Conservation (phyloP, 2,329 filamentous ascomycete genomes). For the Scedosporium minutisporum region DNA sequence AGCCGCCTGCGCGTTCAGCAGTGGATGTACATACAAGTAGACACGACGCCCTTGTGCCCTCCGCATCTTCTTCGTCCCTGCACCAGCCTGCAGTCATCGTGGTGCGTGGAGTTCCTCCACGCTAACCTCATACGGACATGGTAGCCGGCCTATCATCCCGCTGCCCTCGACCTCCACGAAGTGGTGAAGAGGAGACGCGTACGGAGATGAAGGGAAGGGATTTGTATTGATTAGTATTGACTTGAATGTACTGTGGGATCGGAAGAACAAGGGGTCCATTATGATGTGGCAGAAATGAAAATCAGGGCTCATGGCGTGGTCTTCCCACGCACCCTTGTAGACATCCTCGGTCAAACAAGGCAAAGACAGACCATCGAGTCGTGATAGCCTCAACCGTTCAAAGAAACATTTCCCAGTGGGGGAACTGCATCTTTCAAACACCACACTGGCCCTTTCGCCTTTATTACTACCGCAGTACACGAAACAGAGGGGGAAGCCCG, state of each 20-base stretch:
- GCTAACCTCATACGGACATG: not conserved
- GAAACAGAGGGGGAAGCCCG: not conserved
- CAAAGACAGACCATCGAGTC: not conserved
- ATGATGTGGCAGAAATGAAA: no score
- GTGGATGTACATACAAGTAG: no score
- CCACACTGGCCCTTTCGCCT: not conserved
- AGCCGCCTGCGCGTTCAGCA: no score
- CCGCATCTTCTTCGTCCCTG: not conserved
- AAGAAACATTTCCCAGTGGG: not conserved
- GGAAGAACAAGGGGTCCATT: no score
- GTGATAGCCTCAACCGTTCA: not conserved
- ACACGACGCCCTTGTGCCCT: not conserved
- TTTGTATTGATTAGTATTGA: no score
- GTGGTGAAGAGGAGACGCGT: no score
- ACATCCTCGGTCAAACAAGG: no score
- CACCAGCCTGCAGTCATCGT: not conserved
- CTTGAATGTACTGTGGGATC: no score
- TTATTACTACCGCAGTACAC: not conserved
- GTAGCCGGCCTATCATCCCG: not conserved
- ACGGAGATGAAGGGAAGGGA: no score
- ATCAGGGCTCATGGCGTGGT: no score
- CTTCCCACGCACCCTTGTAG: no score
- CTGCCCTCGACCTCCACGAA: not conserved
- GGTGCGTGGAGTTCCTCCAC: not conserved
- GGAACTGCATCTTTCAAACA: not conserved